Percentiles rank a stretch among this genome's conserved stretches.
These are phyloP conservation scores for Mucor saturninus DNA, from an alignment of 371 early-diverging fungal genomes.

Conservation along the genomic window DNA sequence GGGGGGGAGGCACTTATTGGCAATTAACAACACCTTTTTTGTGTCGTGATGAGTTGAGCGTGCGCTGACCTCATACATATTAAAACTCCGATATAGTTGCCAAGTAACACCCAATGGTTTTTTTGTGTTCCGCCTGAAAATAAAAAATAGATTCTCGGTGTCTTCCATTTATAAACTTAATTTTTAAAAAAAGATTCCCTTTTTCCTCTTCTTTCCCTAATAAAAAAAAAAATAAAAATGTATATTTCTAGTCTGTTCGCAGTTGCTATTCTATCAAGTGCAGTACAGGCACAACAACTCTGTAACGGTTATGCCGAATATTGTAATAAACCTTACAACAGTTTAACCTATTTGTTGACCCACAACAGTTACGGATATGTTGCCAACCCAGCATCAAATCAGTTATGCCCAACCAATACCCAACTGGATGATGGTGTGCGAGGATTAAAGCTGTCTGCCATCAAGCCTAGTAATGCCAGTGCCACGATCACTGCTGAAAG, in stretches of 20 bases:
- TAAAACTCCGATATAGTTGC: not conserved
- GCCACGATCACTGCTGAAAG: slow-evolving; percentile 21
- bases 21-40: no score
- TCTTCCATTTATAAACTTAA: slow-evolving; percentile 6
- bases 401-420: slow-evolving; percentile 58
- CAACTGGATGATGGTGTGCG: slow-evolving; percentile 78
- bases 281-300: slow-evolving; percentile 36
- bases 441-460: slow-evolving; percentile 72
- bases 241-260: slow-evolving; percentile 8
- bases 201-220: not conserved
- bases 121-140: slow-evolving; percentile 4
- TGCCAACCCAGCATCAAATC: slow-evolving; percentile 69
- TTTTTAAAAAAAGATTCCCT: not conserved
- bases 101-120: not conserved
- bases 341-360: slow-evolving; percentile 67
- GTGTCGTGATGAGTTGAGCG: no score
- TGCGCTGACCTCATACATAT: no score
- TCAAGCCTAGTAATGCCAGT: slow-evolving; percentile 35
- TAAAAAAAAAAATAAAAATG: slow-evolving; percentile 7
- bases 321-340: slow-evolving; percentile 63
- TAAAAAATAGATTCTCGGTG: not conserved
- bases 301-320: slow-evolving; percentile 77
- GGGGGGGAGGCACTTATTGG: not conserved
- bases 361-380: slow-evolving; percentile 76
- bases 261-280: not conserved